phyloP scores from a whole-genome alignment of 129 eudicot species.

The Centrapalus pauciflorus region DNA sequence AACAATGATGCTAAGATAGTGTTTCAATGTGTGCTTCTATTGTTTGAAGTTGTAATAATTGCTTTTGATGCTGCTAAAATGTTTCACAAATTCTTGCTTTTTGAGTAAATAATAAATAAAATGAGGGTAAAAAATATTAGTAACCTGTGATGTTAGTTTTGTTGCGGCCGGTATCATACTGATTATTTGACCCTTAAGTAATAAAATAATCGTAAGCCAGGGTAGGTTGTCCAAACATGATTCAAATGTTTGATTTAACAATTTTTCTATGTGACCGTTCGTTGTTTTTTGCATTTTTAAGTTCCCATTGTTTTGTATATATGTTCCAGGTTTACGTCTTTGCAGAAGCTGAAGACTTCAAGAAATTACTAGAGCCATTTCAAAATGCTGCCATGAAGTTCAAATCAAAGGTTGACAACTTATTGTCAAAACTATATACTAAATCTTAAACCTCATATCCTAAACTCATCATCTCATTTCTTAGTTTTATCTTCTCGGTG shows the following conservation, averaged over 20 bases:
- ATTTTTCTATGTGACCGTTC: not conserved
- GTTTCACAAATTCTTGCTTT: no score
- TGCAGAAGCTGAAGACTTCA: constrained; percentile 61
- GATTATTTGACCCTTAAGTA: not conserved
- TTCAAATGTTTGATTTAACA: not conserved
- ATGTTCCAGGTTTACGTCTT: constrained; percentile 69
- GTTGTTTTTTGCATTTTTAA: not conserved
- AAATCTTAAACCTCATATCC: not conserved
- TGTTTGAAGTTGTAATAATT: no score
- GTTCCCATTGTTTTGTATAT: not conserved
- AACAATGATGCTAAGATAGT: no score
- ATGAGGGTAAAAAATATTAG: no score
- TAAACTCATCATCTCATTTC: not conserved
- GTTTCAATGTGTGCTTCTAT: constrained; percentile 9
- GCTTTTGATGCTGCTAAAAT: no score
- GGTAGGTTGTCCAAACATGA: not conserved
- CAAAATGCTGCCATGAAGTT: constrained; percentile 70
- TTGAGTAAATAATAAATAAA: no score
- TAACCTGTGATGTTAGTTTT: no score
- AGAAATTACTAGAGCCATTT: constrained; percentile 60
- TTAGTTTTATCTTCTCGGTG: constrained; percentile 25
- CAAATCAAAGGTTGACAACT: constrained; percentile 57
- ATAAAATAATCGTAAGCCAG: not conserved
- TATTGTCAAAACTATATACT: not conserved
- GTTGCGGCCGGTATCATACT: not conserved